A percentile compares a stretch with the other conserved stretches of the same genome.
These are phyloP conservation scores for Xylariaceae sp. DNA, from an alignment of 2,329 filamentous ascomycete species.

Conservation along the genomic window DNA sequence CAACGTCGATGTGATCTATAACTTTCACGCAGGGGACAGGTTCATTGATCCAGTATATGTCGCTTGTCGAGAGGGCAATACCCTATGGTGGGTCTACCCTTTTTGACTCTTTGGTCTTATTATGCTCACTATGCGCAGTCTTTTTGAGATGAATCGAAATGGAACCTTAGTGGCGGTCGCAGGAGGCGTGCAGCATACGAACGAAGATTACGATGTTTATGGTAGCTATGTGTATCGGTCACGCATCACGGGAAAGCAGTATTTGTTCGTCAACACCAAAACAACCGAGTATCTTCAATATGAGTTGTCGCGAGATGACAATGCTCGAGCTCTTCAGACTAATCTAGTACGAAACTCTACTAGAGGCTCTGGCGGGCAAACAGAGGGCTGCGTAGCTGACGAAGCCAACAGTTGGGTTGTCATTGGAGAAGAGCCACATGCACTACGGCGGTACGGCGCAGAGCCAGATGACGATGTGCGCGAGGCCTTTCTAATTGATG, in stretches of 20 bases:
- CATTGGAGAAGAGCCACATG: conserved; percentile 58
- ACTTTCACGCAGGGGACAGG: conserved; percentile 50
- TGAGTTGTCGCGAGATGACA: conserved; percentile 50
- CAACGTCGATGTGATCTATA: conserved; percentile 61
- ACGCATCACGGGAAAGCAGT: conserved; percentile 52
- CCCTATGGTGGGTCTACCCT: conserved; percentile 52
- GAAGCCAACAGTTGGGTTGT: conserved; percentile 57
- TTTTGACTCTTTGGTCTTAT: background rate
- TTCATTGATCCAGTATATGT: conserved; percentile 56
- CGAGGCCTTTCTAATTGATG: conserved; percentile 45
- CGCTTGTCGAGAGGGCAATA: conserved; percentile 57
- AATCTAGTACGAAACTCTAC: conserved; percentile 57
- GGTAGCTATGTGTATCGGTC: conserved; percentile 60
- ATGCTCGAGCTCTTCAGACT: conserved; percentile 47
- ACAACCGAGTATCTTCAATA: conserved; percentile 60
- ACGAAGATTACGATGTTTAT: conserved; percentile 54
- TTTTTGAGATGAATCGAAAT: conserved; percentile 55
- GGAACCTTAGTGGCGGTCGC: conserved; percentile 50
- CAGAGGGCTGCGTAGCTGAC: conserved; percentile 60
- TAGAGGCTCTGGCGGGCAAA: conserved; percentile 57
- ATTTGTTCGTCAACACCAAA: conserved; percentile 62
- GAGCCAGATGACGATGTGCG: conserved; percentile 49
- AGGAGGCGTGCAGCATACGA: conserved; percentile 54
- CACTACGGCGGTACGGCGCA: conserved; percentile 58
- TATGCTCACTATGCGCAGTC: conserved; percentile 39